These are phyloP conservation scores for Suhomyces sp. DNA, from an alignment of 805 yeast genomes.

Conservation along the genomic window DNA sequence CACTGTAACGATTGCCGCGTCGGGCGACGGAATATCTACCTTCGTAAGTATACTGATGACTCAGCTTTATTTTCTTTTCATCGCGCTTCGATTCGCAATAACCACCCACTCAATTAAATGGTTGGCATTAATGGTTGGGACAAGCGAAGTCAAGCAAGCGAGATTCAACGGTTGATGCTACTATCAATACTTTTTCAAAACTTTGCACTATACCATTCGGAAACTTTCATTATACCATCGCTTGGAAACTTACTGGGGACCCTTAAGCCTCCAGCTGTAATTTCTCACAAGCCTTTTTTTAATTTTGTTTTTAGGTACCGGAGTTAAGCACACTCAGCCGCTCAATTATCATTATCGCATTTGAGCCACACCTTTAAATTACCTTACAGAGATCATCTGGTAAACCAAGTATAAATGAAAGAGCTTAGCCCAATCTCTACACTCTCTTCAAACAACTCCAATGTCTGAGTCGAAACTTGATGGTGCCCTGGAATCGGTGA, in stretches of 20 bases:
- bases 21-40: background rate
- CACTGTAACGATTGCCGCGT: background rate
- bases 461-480: background rate
- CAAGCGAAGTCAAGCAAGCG: background rate
- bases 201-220: too few species aligned
- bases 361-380: background rate
- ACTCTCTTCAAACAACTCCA: background rate
- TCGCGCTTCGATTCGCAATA: background rate
- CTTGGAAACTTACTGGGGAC: background rate
- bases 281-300: background rate
- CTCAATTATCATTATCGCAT: background rate
- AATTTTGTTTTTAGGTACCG: background rate
- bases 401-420: background rate
- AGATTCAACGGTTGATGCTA: background rate
- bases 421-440: background rate
- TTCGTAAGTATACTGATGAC: background rate
- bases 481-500: background rate
- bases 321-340: background rate
- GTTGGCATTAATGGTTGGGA: background rate
- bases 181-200: too few species aligned
- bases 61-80: background rate
- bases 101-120: background rate
- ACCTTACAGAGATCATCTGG: background rate
- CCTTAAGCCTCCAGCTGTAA: background rate
- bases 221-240: background rate